These are phyloP conservation scores for Penicillium bialowiezense DNA, from an alignment of 495 filamentous ascomycete species.

Conservation along the genomic window DNA sequence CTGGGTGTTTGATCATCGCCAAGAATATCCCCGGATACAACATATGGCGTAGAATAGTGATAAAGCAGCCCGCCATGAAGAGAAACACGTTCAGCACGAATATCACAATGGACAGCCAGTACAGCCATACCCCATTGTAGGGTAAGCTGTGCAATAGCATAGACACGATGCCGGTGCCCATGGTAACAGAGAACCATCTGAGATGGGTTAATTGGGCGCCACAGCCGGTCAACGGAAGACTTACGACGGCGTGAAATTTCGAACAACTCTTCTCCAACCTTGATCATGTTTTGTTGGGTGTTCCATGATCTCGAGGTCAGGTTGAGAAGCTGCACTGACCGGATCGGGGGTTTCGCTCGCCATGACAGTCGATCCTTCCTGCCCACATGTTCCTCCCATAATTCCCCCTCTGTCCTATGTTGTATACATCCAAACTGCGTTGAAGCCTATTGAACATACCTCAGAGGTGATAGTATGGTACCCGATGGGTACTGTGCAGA, in stretches of 20 bases:
- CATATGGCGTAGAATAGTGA: slow-evolving; percentile 53
- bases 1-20: slow-evolving; percentile 55
- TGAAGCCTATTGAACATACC: too few species aligned
- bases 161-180: slow-evolving; percentile 66
- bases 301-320: background rate
- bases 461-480: too few species aligned
- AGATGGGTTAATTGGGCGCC: background rate
- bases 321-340: background rate
- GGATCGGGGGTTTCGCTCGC: background rate
- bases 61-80: slow-evolving; percentile 37
- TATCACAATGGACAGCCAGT: slow-evolving; percentile 50
- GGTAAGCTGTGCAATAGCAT: slow-evolving; percentile 57
- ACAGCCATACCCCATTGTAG: slow-evolving; percentile 52
- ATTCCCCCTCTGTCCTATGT: background rate
- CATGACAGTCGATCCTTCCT: background rate
- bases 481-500: too few species aligned
- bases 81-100: slow-evolving; percentile 55
- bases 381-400: background rate
- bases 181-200: slow-evolving; percentile 54
- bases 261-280: slow-evolving; percentile 46
- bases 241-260: slow-evolving; percentile 50
- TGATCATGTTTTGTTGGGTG: background rate
- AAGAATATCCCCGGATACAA: slow-evolving; percentile 57
- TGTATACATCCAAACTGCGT: too few species aligned
- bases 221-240: background rate